phyloP scores from a whole-genome alignment of 192 early-diverging fungal genomes.

The Chytriomyces hyalinus region DNA sequence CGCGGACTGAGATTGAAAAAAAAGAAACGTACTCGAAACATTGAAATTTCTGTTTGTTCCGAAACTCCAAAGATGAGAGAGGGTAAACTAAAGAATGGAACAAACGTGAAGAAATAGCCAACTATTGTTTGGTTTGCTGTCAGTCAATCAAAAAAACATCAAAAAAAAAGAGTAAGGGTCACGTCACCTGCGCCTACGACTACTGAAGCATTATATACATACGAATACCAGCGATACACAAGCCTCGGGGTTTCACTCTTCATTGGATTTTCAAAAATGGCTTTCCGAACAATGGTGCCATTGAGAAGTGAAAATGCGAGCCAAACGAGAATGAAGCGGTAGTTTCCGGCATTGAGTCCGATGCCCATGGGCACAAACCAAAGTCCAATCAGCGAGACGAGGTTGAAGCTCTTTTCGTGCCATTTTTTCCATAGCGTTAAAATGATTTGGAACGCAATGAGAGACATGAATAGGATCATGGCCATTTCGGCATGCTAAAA shows the following conservation, averaged over 20 bases:
- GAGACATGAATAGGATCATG: constrained; percentile 50
- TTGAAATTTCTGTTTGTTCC: constrained; percentile 41
- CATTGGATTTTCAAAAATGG: constrained; percentile 50
- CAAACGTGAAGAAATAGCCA: constrained; percentile 48
- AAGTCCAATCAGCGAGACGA: constrained; percentile 48
- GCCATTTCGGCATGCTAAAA: constrained; percentile 55
- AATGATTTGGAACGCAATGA: constrained; percentile 53
- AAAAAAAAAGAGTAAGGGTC: constrained; percentile 35
- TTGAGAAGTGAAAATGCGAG: constrained; percentile 47
- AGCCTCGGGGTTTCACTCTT: constrained; percentile 48
- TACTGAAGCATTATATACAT: constrained; percentile 48
- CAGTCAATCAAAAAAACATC: constrained; percentile 46
- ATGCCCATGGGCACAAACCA: constrained; percentile 56
- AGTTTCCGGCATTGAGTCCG: constrained; percentile 48
- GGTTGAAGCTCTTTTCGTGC: constrained; percentile 49
- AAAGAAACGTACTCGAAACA: constrained; percentile 48
- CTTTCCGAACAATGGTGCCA: constrained; percentile 42
- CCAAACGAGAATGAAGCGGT: constrained; percentile 52
- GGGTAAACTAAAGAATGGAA: constrained; percentile 54
- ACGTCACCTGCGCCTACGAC: constrained; percentile 44
- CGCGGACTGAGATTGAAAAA: neutral
- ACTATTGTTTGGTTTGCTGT: constrained; percentile 38
- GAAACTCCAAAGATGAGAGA: constrained; percentile 44
- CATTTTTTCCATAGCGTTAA: constrained; percentile 55
- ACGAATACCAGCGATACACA: constrained; percentile 58